Evolutionary conservation across 306 rosid genomes (phyloP).

Genomic region (Albizia julibrissin): DNA sequence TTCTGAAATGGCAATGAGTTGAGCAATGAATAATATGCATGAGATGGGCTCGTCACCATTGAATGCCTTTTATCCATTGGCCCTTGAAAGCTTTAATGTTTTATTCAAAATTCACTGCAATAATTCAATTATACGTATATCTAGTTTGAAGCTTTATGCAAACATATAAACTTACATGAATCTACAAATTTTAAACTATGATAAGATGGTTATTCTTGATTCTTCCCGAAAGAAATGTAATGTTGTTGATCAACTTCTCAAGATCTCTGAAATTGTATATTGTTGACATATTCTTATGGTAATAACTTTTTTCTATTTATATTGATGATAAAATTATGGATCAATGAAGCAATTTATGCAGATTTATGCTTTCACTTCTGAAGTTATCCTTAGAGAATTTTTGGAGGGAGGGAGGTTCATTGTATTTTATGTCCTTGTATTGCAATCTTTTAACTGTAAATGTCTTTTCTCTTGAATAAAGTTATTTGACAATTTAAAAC

Average conservation of each 20-base stretch:
- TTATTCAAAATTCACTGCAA: conserved; percentile 13
- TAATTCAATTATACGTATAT: not conserved
- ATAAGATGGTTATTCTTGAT: not conserved
- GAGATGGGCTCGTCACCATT: not conserved
- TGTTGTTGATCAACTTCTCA: not conserved
- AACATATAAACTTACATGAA: not conserved
- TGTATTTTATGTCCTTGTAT: not conserved
- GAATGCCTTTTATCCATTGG: conserved; percentile 8
- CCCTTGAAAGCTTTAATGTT: conserved; percentile 20
- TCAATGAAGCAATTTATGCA: not conserved
- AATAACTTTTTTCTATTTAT: not conserved
- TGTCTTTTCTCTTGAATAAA: too few species aligned
- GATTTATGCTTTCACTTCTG: not conserved
- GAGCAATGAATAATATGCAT: not conserved
- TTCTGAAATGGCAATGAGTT: conserved; percentile 16
- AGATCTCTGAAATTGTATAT: not conserved
- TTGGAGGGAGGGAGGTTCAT: not conserved
- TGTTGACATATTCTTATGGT: not conserved
- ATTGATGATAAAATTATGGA: not conserved
- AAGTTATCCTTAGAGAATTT: not conserved
- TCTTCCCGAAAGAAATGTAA: not conserved
- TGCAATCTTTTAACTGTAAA: not conserved
- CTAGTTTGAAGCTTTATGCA: not conserved
- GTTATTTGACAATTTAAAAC: too few species aligned
- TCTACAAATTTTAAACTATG: not conserved